Evolutionary conservation across 441 rosid species (phyloP).

Genomic region (Lepidium campestre): DNA sequence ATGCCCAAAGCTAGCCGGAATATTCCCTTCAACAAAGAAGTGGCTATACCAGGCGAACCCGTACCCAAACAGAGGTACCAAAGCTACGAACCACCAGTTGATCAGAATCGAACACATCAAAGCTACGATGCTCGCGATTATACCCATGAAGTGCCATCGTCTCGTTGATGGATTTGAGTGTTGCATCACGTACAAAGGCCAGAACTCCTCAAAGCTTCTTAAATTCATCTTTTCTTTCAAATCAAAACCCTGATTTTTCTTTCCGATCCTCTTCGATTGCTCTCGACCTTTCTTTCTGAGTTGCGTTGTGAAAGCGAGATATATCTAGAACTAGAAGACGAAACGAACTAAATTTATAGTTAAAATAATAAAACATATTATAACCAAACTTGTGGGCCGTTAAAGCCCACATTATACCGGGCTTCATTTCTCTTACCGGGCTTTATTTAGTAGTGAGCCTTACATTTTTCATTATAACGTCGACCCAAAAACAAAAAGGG

Average conservation of each 20-base stretch:
- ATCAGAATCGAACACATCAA: constrained; percentile 53
- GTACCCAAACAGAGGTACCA: constrained; percentile 76
- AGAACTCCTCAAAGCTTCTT: constrained; percentile 88
- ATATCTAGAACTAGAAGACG: background rate
- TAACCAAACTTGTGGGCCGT: background rate
- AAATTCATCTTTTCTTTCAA: constrained; percentile 55
- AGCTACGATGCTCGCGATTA: constrained; percentile 44
- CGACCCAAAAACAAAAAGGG: background rate
- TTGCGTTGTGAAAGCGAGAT: background rate
- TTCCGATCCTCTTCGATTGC: background rate
- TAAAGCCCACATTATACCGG: background rate
- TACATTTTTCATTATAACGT: background rate
- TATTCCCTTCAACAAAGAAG: constrained; percentile 87
- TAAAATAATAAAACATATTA: background rate
- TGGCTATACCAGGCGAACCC: constrained; percentile 95
- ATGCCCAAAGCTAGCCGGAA: constrained; percentile 80
- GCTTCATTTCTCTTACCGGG: background rate
- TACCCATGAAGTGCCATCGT: constrained; percentile 84
- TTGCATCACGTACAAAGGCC: constrained; percentile 85
- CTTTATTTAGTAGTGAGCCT: background rate
- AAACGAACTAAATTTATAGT: background rate
- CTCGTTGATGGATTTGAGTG: constrained; percentile 88
- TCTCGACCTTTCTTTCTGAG: background rate
- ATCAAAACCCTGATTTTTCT: background rate
- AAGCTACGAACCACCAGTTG: constrained; percentile 51